phyloP scores from a whole-genome alignment of 495 filamentous ascomycete species.

The Cenococcum geophilum region DNA sequence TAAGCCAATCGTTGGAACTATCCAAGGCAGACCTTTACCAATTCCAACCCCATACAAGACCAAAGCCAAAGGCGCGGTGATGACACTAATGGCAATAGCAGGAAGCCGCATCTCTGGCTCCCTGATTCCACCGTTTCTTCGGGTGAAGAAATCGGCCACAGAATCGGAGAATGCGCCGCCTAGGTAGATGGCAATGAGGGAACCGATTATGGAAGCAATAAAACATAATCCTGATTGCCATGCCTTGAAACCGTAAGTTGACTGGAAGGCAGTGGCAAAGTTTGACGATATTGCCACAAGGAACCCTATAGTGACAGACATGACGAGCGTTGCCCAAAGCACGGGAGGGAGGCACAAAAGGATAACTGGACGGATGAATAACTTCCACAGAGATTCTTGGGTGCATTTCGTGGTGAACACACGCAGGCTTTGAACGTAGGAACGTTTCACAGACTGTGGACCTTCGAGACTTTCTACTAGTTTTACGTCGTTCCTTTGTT shows the following conservation, averaged over 20 bases:
- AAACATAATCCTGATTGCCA: constrained; percentile 50
- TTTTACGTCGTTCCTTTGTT: too few species aligned
- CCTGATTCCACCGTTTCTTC: constrained; percentile 47
- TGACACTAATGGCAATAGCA: constrained; percentile 42
- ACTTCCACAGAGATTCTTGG: constrained; percentile 42
- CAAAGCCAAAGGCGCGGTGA: constrained; percentile 44
- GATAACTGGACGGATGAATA: constrained; percentile 45
- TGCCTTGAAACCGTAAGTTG: constrained; percentile 43
- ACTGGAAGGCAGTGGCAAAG: constrained; percentile 43
- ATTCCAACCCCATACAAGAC: constrained; percentile 51
- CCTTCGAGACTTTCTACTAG: not conserved
- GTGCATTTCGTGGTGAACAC: constrained; percentile 38
- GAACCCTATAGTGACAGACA: constrained; percentile 50
- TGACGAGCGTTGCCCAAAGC: constrained; percentile 46
- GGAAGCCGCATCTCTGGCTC: constrained; percentile 53
- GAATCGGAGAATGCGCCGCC: constrained; percentile 48
- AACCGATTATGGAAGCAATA: constrained; percentile 46
- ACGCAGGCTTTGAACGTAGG: not conserved
- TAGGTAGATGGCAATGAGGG: constrained; percentile 44
- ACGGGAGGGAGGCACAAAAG: constrained; percentile 47
- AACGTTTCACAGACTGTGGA: not conserved
- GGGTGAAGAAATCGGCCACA: constrained; percentile 48
- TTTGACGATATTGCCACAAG: constrained; percentile 50
- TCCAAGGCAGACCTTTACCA: constrained; percentile 48
- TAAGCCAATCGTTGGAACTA: constrained; percentile 49